Evolutionary conservation across 208 protist genomes (phyloP).

Genomic region (Angomonas ambiguus): DNA sequence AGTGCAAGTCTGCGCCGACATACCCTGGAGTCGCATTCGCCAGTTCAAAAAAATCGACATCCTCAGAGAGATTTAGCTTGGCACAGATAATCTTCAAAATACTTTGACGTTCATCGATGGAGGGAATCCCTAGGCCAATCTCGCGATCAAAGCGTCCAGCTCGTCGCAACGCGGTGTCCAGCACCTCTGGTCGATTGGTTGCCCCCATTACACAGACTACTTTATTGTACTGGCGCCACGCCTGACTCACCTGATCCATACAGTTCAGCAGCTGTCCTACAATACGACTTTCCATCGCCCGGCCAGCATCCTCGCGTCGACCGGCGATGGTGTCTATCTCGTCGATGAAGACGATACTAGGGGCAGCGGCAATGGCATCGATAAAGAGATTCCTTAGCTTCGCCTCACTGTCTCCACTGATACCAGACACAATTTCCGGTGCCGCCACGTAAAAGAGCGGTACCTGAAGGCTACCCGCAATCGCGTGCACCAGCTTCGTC

Average conservation of each 20-base stretch:
- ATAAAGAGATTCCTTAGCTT: constrained; percentile 96
- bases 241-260: constrained; percentile 94
- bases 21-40: constrained; percentile 96
- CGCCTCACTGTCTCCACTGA: constrained; percentile 98
- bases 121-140: constrained; percentile 96
- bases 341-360: constrained; percentile 99
- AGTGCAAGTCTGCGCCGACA: constrained; percentile 97
- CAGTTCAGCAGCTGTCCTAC: constrained; percentile 98
- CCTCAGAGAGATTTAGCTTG: constrained; percentile 72
- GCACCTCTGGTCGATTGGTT: constrained; percentile 94
- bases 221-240: constrained; percentile 83
- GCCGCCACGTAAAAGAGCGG: constrained; percentile 94
- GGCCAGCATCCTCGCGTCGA: constrained; percentile 91
- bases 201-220: constrained; percentile 95
- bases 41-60: constrained; percentile 94
- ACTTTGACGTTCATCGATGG: constrained; percentile 83
- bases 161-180: constrained; percentile 96
- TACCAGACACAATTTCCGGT: constrained; percentile 96
- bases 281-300: constrained; percentile 98
- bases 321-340: constrained; percentile 97
- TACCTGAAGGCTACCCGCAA: constrained; percentile 92
- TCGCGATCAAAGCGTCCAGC: constrained; percentile 98
- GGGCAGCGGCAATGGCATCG: constrained; percentile 90
- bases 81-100: constrained; percentile 86
- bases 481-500: constrained; percentile 94